Percentiles rank a stretch among this genome's conserved stretches.
Conservation (phyloP, 2,329 filamentous ascomycete species). For the Pseudocercospora cruenta region DNA sequence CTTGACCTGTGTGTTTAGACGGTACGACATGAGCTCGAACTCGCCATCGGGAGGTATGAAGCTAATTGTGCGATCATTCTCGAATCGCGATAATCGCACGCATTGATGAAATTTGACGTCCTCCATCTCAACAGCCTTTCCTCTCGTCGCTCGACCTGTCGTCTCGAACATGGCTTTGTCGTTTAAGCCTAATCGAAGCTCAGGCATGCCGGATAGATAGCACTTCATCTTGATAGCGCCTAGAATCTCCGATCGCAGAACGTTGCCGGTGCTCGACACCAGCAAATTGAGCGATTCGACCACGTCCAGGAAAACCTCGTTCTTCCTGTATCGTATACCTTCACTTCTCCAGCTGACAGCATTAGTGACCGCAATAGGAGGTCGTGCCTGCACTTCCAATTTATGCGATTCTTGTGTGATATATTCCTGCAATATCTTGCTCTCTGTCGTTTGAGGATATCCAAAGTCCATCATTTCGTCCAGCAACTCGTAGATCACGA, state of each 20-base stretch:
- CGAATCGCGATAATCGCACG: slow-evolving; percentile 90
- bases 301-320: slow-evolving; percentile 98
- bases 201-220: slow-evolving; percentile 97
- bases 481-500: slow-evolving; percentile 96
- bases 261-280: slow-evolving; percentile 91
- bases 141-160: slow-evolving; percentile 87
- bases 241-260: slow-evolving; percentile 92
- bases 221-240: slow-evolving; percentile 99
- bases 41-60: slow-evolving; percentile 98
- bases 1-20: slow-evolving; percentile 97
- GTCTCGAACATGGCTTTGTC: slow-evolving; percentile 99
- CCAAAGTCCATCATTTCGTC: slow-evolving; percentile 99
- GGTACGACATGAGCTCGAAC: slow-evolving; percentile 99
- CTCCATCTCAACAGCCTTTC: slow-evolving; percentile 99
- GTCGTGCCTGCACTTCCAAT: slow-evolving; percentile 91
- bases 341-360: slow-evolving; percentile 98
- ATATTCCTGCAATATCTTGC: slow-evolving; percentile 93
- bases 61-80: slow-evolving; percentile 97
- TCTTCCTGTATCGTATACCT: slow-evolving; percentile 97
- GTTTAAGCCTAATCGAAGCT: slow-evolving; percentile 89
- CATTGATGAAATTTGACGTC: slow-evolving; percentile 99
- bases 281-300: slow-evolving; percentile 95
- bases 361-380: slow-evolving; percentile 97
- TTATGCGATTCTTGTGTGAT: slow-evolving; percentile 99
- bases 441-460: slow-evolving; percentile 97